Percentiles rank a stretch among this genome's conserved stretches.
Evolutionary conservation across 1,139 yeast genomes (phyloP).

Genomic region (Hyphopichia fennica): DNA sequence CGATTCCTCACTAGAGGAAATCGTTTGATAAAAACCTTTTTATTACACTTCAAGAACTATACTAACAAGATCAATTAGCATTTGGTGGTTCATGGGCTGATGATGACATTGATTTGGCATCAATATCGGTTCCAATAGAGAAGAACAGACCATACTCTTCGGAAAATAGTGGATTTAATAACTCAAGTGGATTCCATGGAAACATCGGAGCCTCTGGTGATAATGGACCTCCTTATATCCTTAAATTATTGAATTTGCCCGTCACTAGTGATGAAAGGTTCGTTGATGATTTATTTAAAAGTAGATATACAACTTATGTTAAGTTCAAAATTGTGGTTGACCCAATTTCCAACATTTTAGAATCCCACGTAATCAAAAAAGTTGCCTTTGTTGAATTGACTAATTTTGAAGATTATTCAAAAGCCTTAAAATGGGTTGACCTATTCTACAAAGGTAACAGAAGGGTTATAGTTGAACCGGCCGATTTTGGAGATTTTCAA

Average conservation of each 20-base stretch:
- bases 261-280: slow-evolving; percentile 37
- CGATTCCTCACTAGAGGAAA: no score
- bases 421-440: slow-evolving; percentile 47
- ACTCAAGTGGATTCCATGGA: slow-evolving; percentile 9
- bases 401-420: slow-evolving; percentile 46
- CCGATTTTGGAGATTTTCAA: slow-evolving; percentile 51
- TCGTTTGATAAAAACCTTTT: no score
- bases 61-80: slow-evolving; percentile 27
- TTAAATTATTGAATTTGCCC: slow-evolving; percentile 54
- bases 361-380: slow-evolving; percentile 42
- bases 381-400: slow-evolving; percentile 64
- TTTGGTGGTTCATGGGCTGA: slow-evolving; percentile 77
- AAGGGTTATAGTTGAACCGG: slow-evolving; percentile 43
- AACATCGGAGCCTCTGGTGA: slow-evolving; percentile 13
- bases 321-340: slow-evolving; percentile 46
- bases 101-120: slow-evolving; percentile 68
- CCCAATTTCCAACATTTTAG: slow-evolving; percentile 41
- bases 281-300: slow-evolving; percentile 42
- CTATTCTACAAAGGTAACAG: slow-evolving; percentile 41
- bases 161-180: slow-evolving; percentile 7
- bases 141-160: slow-evolving; percentile 19
- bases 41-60: slow-evolving; percentile 6
- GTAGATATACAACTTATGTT: slow-evolving; percentile 40
- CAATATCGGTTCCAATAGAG: slow-evolving; percentile 59
- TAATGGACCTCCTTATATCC: slow-evolving; percentile 56